Conservation (phyloP, 805 yeast genomes). For the Metschnikowia drakensbergensis region DNA sequence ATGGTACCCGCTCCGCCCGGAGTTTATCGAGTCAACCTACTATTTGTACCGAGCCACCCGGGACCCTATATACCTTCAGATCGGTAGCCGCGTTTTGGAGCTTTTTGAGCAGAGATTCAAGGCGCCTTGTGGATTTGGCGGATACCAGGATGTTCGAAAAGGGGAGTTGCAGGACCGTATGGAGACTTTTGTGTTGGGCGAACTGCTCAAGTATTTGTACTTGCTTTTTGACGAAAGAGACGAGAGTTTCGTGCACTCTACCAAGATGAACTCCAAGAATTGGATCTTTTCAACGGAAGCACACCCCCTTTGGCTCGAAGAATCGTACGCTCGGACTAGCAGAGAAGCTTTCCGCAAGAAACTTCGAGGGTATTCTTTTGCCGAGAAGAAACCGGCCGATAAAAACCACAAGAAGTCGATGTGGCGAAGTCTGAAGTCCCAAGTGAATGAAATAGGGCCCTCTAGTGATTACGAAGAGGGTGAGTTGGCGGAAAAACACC, state of each 20-base stretch:
- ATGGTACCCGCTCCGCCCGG: constrained; percentile 94
- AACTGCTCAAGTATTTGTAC: constrained; percentile 79
- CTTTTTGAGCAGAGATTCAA: constrained; percentile 51
- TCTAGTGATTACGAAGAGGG: not conserved
- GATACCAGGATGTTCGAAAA: constrained; percentile 62
- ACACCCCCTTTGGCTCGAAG: constrained; percentile 78
- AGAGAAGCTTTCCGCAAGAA: constrained; percentile 7
- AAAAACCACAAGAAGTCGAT: constrained; percentile 5
- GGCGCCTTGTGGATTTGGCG: constrained; percentile 77
- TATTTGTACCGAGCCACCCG: constrained; percentile 76
- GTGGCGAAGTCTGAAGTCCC: not conserved
- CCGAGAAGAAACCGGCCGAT: not conserved
- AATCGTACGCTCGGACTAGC: constrained; percentile 17
- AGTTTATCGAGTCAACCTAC: constrained; percentile 85
- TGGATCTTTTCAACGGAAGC: constrained; percentile 84
- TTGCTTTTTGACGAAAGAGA: constrained; percentile 71
- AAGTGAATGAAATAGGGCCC: not conserved
- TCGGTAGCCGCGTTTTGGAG: constrained; percentile 63
- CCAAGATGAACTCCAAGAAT: constrained; percentile 42
- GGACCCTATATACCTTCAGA: constrained; percentile 77
- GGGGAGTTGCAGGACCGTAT: constrained; percentile 70
- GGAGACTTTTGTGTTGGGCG: constrained; percentile 90
- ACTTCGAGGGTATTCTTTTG: not conserved
- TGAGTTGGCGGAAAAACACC: not conserved
- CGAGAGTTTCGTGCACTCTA: constrained; percentile 32